Percentiles rank a stretch among this genome's conserved stretches.
Conservation (phyloP, 2,329 filamentous ascomycete species). For the Aspergillus caelatus region DNA sequence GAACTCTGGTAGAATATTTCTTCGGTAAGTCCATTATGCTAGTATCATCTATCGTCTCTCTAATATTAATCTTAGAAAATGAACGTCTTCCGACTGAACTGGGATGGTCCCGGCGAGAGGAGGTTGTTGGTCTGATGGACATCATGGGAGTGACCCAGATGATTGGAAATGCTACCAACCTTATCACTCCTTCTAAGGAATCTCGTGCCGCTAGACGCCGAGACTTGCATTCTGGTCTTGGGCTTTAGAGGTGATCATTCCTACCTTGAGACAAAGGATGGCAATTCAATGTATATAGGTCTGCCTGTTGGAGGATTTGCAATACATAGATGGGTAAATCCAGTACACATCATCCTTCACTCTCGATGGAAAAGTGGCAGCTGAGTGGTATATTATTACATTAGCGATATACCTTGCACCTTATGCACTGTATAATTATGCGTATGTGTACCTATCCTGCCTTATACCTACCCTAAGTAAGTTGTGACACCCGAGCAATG, state of each 20-base stretch:
- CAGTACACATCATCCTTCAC: not conserved
- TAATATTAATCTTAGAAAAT: conserved; percentile 37
- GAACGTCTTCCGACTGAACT: conserved; percentile 46
- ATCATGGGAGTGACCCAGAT: conserved; percentile 13
- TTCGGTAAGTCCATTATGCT: conserved; percentile 24
- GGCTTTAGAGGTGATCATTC: not conserved
- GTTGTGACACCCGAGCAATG: too few relatives aligned
- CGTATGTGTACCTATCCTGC: too few relatives aligned
- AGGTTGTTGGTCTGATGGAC: conserved; percentile 15
- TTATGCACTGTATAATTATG: too few relatives aligned
- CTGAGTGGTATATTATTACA: not conserved
- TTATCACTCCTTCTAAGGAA: conserved; percentile 24
- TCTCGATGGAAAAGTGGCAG: not conserved
- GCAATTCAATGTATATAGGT: not conserved
- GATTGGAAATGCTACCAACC: conserved; percentile 21
- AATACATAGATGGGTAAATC: not conserved
- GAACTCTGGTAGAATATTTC: conserved; percentile 27
- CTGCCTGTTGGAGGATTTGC: not conserved
- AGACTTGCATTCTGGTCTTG: conserved; percentile 9
- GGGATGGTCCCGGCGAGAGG: conserved; percentile 40
- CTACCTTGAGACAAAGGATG: too few relatives aligned
- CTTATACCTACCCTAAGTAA: too few relatives aligned
- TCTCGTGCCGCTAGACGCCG: not conserved
- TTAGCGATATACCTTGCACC: not conserved
- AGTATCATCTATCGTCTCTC: conserved; percentile 44